Percentiles rank a stretch among this genome's conserved stretches.
phyloP scores from a whole-genome alignment of 2,329 filamentous ascomycete genomes.

The Colletotrichum eremochloae region DNA sequence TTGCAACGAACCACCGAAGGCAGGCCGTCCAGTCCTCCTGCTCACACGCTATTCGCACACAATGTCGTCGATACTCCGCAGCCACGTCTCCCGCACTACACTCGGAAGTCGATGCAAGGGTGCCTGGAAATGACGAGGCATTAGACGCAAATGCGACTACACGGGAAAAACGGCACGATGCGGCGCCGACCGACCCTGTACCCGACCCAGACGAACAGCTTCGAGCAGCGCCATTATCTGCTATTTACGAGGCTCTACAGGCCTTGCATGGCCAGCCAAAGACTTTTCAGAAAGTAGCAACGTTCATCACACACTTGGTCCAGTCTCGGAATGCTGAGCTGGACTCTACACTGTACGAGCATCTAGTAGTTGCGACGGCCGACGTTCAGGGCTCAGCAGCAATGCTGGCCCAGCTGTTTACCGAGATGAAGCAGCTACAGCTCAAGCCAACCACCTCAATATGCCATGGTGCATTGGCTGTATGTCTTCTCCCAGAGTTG shows the following conservation, averaged over 20 bases:
- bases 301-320: conserved; percentile 71
- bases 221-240: conserved; percentile 49
- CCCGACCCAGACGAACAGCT: conserved; percentile 44
- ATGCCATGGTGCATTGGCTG: conserved; percentile 80
- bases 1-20: conserved; percentile 18
- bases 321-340: conserved; percentile 66
- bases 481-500: conserved; percentile 49
- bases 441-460: conserved; percentile 75
- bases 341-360: conserved; percentile 76
- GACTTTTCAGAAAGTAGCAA: conserved; percentile 54
- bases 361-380: conserved; percentile 79
- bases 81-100: not conserved
- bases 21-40: conserved; percentile 5
- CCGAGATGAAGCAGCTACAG: conserved; percentile 75
- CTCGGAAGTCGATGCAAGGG: not conserved
- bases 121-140: not conserved
- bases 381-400: conserved; percentile 76
- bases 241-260: conserved; percentile 64
- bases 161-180: not conserved
- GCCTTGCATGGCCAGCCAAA: conserved; percentile 53
- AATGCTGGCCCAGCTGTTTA: conserved; percentile 72
- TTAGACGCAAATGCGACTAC: not conserved
- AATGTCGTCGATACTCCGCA: conserved; percentile 25
- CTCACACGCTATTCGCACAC: not conserved
- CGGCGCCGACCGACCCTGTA: not conserved